Evolutionary conservation across 73 alveolate genomes (phyloP).

Genomic region (Durusdinium trenchii): DNA sequence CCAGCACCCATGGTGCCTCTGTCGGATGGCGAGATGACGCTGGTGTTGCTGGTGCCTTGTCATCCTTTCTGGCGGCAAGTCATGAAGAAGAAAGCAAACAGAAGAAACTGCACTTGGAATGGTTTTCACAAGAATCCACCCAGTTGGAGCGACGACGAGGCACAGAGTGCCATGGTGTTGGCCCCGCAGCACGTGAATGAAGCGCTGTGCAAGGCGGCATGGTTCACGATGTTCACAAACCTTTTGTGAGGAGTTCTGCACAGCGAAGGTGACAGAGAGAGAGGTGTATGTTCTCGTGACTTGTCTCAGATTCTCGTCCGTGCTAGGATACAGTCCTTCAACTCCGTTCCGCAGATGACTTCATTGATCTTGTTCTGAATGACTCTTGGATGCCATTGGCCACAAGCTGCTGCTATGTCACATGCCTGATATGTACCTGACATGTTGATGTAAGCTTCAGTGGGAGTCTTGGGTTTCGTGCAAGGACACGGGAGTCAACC

Average conservation of each 20-base stretch:
- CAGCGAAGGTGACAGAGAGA: not conserved
- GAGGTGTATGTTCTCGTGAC: too few species aligned
- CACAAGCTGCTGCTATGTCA: not conserved
- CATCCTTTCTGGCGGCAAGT: not conserved
- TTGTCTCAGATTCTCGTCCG: not conserved
- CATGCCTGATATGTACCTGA: not conserved
- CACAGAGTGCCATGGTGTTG: conserved; percentile 72
- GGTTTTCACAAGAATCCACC: not conserved
- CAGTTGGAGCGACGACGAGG: not conserved
- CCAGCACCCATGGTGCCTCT: conserved; percentile 3
- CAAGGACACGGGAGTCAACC: conserved; percentile 30
- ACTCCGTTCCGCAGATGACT: conserved; percentile 55
- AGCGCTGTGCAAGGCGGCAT: not conserved
- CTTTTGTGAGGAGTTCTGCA: too few species aligned
- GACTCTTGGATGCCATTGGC: not conserved
- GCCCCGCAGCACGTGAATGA: conserved; percentile 25
- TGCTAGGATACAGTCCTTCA: conserved; percentile 45
- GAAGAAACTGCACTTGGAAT: not conserved
- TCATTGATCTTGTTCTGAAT: conserved; percentile 37
- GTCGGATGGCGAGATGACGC: conserved; percentile 39
- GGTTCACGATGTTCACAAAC: too few species aligned
- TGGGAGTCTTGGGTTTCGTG: not conserved
- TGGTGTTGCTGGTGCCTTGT: conserved; percentile 48
- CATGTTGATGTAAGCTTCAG: not conserved
- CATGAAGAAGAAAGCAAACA: not conserved